A percentile compares a stretch with the other conserved stretches of the same genome.
Conservation (phyloP, 306 rosid species). For the Myrica gale region DNA sequence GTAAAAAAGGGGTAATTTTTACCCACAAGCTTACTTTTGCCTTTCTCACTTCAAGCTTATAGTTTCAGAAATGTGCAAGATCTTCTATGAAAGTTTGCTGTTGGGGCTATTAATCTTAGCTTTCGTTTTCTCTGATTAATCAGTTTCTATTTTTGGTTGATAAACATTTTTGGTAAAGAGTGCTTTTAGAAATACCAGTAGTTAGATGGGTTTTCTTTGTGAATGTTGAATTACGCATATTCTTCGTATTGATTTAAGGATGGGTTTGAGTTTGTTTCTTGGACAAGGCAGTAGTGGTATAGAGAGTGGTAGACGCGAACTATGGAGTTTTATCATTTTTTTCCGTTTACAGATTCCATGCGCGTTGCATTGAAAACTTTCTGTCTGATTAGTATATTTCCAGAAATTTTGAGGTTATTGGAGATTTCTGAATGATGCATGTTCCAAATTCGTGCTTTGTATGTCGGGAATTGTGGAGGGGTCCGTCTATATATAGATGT, state of each 20-base stretch:
- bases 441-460: background rate
- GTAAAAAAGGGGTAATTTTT: background rate
- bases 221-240: background rate
- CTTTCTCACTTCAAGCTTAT: background rate
- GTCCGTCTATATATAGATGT: background rate
- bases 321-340: no score
- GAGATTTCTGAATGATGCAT: background rate
- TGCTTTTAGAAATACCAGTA: background rate
- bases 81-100: conserved; percentile 24
- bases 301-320: background rate
- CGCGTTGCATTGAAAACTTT: background rate
- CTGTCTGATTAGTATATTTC: background rate
- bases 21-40: background rate
- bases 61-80: conserved; percentile 26
- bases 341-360: background rate
- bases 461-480: background rate
- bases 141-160: background rate
- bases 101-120: conserved; percentile 6
- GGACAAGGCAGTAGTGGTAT: background rate
- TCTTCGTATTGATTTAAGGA: background rate
- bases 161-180: background rate
- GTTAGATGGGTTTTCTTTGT: background rate
- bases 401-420: background rate
- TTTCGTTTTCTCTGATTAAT: conserved; percentile 15
- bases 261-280: background rate